Conservation (phyloP, 305 asterid species). For the Plantago rigida region DNA sequence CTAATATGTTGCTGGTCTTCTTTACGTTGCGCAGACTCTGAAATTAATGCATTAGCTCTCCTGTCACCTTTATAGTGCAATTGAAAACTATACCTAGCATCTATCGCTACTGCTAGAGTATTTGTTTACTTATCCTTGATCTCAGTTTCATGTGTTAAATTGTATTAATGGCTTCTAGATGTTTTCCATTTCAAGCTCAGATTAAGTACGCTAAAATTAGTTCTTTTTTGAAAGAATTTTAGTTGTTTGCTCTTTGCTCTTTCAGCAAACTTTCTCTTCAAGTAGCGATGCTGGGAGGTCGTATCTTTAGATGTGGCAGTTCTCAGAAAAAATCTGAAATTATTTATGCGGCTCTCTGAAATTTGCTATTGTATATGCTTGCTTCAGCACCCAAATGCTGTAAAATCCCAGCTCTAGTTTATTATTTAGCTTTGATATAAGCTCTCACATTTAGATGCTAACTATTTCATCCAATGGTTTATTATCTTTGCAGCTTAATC, state of each 20-base stretch:
- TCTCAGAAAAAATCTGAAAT: neutral
- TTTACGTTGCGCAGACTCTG: neutral
- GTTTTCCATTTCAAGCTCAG: neutral
- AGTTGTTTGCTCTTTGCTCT: too few relatives aligned
- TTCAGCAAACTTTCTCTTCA: neutral
- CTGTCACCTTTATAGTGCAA: neutral
- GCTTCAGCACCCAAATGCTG: neutral
- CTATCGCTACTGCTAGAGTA: too few relatives aligned
- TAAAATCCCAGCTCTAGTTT: neutral
- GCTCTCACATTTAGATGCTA: constrained; percentile 30
- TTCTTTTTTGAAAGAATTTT: neutral
- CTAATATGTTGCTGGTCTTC: neutral
- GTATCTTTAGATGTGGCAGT: too few relatives aligned
- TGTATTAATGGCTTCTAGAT: too few relatives aligned
- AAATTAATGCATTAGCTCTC: neutral
- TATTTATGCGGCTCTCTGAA: neutral
- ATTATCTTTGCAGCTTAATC: constrained; percentile 51
- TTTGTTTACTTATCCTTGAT: too few relatives aligned
- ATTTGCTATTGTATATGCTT: neutral
- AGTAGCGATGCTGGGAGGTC: neutral
- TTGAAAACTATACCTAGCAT: neutral
- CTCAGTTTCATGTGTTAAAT: too few relatives aligned
- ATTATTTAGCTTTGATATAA: constrained; percentile 16
- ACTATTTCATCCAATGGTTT: constrained; percentile 37
- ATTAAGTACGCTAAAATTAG: too few relatives aligned